Percentiles rank a stretch among this genome's conserved stretches.
These are phyloP conservation scores for Asclepias syriaca DNA, from an alignment of 257 asterid species.

Conservation along the genomic window DNA sequence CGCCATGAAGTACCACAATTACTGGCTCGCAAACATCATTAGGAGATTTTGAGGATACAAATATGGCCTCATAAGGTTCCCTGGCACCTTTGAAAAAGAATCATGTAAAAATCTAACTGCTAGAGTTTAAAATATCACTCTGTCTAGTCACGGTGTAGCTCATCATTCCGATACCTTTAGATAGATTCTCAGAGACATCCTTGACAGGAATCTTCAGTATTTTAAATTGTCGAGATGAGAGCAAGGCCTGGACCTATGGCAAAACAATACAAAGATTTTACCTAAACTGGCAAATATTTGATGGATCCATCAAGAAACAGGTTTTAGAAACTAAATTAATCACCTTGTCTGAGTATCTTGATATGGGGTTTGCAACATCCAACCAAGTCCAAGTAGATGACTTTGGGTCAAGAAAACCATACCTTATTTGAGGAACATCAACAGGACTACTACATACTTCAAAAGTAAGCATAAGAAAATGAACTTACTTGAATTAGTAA, in stretches of 20 bases:
- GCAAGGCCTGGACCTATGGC: constrained; percentile 52
- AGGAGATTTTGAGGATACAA: constrained; percentile 63
- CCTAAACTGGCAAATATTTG: not conserved
- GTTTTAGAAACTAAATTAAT: not conserved
- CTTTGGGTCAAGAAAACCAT: constrained; percentile 35
- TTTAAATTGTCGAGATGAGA: constrained; percentile 49
- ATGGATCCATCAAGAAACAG: not conserved
- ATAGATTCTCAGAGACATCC: constrained; percentile 37
- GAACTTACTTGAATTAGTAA: not conserved
- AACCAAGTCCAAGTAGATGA: constrained; percentile 70
- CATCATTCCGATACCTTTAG: constrained; percentile 44
- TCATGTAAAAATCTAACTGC: not conserved
- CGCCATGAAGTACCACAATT: constrained; percentile 80
- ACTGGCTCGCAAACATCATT: constrained; percentile 47
- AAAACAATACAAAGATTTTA: constrained; percentile 10
- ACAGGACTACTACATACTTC: constrained; percentile 79
- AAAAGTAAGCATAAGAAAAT: constrained; percentile 7
- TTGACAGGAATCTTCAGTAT: constrained; percentile 63
- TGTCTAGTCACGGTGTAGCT: not conserved
- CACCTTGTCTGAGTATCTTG: constrained; percentile 64
- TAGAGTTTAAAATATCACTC: not conserved
- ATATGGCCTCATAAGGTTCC: constrained; percentile 80
- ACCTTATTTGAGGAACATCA: constrained; percentile 69
- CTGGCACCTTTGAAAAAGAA: constrained; percentile 51
- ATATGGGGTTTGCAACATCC: constrained; percentile 53